Conservation (phyloP, 345 rosid species). For the Physaria fendleri region DNA sequence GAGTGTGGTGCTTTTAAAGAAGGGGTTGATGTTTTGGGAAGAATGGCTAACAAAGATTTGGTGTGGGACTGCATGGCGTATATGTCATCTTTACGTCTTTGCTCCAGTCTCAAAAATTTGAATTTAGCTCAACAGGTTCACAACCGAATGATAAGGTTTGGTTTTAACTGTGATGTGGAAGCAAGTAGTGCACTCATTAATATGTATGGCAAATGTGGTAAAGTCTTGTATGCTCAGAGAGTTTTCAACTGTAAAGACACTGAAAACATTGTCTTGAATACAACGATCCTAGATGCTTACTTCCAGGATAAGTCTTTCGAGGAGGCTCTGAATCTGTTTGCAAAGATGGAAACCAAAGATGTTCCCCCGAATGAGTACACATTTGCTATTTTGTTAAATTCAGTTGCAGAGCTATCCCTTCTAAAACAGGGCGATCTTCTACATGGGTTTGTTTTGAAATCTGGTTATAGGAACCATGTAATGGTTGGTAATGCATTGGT, state of each 20-base stretch:
- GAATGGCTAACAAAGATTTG: constrained; percentile 31
- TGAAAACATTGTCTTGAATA: constrained; percentile 56
- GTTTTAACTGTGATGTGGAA: constrained; percentile 32
- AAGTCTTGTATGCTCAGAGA: constrained; percentile 37
- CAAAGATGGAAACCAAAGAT: constrained; percentile 36
- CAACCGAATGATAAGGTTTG: constrained; percentile 37
- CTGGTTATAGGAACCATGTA: constrained; percentile 47
- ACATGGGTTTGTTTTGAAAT: constrained; percentile 44
- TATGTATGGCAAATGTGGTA: constrained; percentile 79
- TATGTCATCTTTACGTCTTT: constrained; percentile 46
- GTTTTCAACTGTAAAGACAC: constrained; percentile 38
- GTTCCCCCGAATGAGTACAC: constrained; percentile 64
- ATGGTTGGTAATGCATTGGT: constrained; percentile 64
- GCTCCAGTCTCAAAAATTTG: constrained; percentile 46
- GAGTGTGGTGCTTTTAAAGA: constrained; percentile 42
- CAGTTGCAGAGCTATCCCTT: constrained; percentile 52
- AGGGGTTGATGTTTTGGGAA: constrained; percentile 45
- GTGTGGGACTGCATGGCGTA: constrained; percentile 55
- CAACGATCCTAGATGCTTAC: constrained; percentile 56
- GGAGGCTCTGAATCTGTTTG: constrained; percentile 54
- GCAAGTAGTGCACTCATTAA: constrained; percentile 48
- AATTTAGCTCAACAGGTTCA: constrained; percentile 58
- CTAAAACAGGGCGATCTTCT: constrained; percentile 48
- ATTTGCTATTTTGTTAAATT: constrained; percentile 52
- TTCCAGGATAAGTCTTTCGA: constrained; percentile 65